A percentile compares a stretch with the other conserved stretches of the same genome.
Conservation (phyloP, 2,329 filamentous ascomycete species). For the Trichoderma semiorbis region DNA sequence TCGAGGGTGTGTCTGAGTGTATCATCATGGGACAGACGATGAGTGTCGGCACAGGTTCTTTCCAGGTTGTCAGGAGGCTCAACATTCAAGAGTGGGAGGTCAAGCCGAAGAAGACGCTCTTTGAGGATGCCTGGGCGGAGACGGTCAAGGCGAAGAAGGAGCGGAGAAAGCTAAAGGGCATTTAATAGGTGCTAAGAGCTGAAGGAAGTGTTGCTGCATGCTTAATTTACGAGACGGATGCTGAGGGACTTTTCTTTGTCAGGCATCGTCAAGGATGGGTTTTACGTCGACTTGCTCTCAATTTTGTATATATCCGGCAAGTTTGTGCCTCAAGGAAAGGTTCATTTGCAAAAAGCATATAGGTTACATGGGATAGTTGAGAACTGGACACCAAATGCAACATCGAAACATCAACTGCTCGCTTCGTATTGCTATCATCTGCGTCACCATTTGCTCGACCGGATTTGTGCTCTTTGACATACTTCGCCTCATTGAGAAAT, state of each 20-base stretch:
- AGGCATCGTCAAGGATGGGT: not conserved
- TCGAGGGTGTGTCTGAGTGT: conserved; percentile 92
- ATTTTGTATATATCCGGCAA: not conserved
- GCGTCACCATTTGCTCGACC: not conserved
- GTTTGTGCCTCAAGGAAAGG: not conserved
- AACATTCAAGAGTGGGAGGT: conserved; percentile 62
- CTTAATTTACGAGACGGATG: not conserved
- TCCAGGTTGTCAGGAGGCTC: conserved; percentile 79
- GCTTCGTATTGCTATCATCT: not conserved
- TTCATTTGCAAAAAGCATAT: not conserved
- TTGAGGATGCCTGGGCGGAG: conserved; percentile 64
- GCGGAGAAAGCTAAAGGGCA: conserved; percentile 5
- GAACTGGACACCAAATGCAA: not conserved
- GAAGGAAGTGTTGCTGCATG: not conserved
- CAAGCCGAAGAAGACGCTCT: conserved; percentile 57
- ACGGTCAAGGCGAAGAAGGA: conserved; percentile 14
- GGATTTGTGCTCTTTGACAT: not conserved
- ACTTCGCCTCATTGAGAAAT: not conserved
- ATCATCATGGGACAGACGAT: conserved; percentile 99
- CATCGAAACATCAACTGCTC: not conserved
- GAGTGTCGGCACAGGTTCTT: conserved; percentile 83
- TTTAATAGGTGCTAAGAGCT: not conserved
- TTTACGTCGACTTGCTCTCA: not conserved
- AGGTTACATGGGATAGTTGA: not conserved
- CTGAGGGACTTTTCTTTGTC: not conserved